A percentile compares a stretch with the other conserved stretches of the same genome.
phyloP scores from a whole-genome alignment of 306 rosid genomes.

The Trifolium fragiferum region DNA sequence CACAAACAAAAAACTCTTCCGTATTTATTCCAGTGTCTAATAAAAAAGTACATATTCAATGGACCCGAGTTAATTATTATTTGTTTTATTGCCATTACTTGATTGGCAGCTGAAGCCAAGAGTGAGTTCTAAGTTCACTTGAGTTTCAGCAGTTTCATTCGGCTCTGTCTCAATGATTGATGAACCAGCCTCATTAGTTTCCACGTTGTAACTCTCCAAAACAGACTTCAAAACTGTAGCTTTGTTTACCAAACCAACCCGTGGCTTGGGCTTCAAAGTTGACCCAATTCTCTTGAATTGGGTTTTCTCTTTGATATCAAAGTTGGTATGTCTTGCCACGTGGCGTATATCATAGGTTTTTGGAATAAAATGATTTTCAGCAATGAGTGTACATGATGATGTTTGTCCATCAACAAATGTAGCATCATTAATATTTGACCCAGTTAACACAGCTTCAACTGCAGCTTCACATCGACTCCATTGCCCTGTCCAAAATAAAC shows the following conservation, averaged over 20 bases:
- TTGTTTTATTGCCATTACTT: not conserved
- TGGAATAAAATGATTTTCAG: not conserved
- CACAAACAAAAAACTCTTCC: no score
- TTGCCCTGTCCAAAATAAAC: slow-evolving; percentile 56
- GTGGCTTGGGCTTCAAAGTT: slow-evolving; percentile 21
- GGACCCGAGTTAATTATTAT: no score
- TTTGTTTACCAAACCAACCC: not conserved
- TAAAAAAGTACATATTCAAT: no score
- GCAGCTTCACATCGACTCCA: slow-evolving; percentile 72
- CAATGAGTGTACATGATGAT: not conserved
- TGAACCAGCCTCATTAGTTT: slow-evolving; percentile 34
- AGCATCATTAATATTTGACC: slow-evolving; percentile 41
- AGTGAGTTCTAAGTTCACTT: slow-evolving; percentile 49
- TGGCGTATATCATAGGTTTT: slow-evolving; percentile 52
- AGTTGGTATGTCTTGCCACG: slow-evolving; percentile 37
- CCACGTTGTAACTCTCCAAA: slow-evolving; percentile 26
- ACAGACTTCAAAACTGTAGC: not conserved
- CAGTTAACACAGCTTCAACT: slow-evolving; percentile 60
- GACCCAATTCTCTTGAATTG: slow-evolving; percentile 46
- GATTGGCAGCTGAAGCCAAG: slow-evolving; percentile 41
- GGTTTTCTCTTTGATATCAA: slow-evolving; percentile 17
- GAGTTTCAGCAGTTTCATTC: not conserved
- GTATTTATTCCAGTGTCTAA: no score
- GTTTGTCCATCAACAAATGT: not conserved
- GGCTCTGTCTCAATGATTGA: slow-evolving; percentile 11